These are phyloP conservation scores for Staphylotrichum longicolle DNA, from an alignment of 495 filamentous ascomycete genomes.

Conservation along the genomic window DNA sequence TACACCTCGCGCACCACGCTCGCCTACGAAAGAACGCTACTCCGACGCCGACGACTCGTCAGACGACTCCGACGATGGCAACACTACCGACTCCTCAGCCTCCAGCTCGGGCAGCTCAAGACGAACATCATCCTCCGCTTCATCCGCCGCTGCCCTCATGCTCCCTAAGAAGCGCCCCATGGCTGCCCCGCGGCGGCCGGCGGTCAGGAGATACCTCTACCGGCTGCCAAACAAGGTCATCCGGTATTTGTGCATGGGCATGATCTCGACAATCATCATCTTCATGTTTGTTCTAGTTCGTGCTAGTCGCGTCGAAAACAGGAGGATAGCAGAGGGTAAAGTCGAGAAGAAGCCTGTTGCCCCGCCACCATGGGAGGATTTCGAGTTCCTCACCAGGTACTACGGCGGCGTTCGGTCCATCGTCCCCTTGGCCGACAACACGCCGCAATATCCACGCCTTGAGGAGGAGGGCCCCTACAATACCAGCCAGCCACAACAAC, in stretches of 20 bases:
- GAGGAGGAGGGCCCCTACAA: slow-evolving; percentile 47
- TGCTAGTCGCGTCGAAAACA: slow-evolving; percentile 64
- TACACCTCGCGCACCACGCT: slow-evolving; percentile 11
- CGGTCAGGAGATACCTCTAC: slow-evolving; percentile 49
- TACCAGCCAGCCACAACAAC: slow-evolving; percentile 28
- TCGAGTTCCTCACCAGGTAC: slow-evolving; percentile 77
- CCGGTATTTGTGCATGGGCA: slow-evolving; percentile 66
- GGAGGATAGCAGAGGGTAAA: slow-evolving; percentile 56
- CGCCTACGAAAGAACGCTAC: slow-evolving; percentile 43
- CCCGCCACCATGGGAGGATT: slow-evolving; percentile 76
- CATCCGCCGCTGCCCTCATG: slow-evolving; percentile 53
- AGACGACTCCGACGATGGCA: slow-evolving; percentile 43
- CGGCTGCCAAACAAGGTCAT: slow-evolving; percentile 62
- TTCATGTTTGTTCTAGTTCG: slow-evolving; percentile 71
- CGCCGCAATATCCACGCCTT: slow-evolving; percentile 72
- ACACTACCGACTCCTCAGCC: slow-evolving; percentile 41
- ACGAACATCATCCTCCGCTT: slow-evolving; percentile 53
- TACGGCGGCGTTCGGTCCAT: slow-evolving; percentile 75
- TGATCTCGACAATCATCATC: slow-evolving; percentile 65
- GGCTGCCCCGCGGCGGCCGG: slow-evolving; percentile 38
- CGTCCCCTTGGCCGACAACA: slow-evolving; percentile 58
- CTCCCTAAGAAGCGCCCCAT: slow-evolving; percentile 44
- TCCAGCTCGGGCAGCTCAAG: slow-evolving; percentile 45
- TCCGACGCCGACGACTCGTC: slow-evolving; percentile 45
- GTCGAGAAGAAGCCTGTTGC: slow-evolving; percentile 46